Conservation (phyloP, 768 basidiomycete genomes). For the Zangia roseola region DNA sequence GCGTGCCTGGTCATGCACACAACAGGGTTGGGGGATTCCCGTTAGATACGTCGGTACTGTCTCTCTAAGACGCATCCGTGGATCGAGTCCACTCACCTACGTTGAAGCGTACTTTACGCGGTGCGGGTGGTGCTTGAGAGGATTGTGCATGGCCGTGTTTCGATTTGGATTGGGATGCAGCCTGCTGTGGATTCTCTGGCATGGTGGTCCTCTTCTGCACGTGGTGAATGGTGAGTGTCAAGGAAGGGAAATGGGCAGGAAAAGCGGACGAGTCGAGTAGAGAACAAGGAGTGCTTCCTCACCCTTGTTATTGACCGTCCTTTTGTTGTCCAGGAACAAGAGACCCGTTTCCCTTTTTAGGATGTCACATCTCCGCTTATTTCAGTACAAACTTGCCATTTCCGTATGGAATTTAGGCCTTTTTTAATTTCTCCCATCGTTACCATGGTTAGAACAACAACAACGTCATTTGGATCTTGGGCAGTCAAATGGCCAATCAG, state of each 20-base stretch:
- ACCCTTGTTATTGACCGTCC: neutral
- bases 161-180: slow-evolving; percentile 31
- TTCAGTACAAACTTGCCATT: slow-evolving; percentile 4
- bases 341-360: slow-evolving; percentile 3
- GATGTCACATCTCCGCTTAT: too few relatives aligned
- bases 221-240: slow-evolving; percentile 4
- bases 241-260: neutral
- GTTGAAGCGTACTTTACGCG: slow-evolving; percentile 87
- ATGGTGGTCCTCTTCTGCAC: slow-evolving; percentile 7
- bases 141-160: slow-evolving; percentile 44
- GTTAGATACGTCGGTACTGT: neutral
- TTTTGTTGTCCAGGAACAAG: slow-evolving; percentile 27
- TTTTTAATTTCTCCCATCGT: neutral
- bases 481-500: too few relatives aligned
- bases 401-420: too few relatives aligned
- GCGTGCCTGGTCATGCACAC: slow-evolving; percentile 47
- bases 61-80: neutral
- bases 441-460: slow-evolving; percentile 8
- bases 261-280: slow-evolving; percentile 4
- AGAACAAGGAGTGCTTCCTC: slow-evolving; percentile 14
- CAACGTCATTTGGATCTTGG: too few relatives aligned
- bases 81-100: slow-evolving; percentile 50
- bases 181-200: slow-evolving; percentile 26
- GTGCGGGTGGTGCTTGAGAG: slow-evolving; percentile 51
- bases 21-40: too few relatives aligned